phyloP scores from a whole-genome alignment of 352 stramenopile species.

The Phytophthora cryptogea region DNA sequence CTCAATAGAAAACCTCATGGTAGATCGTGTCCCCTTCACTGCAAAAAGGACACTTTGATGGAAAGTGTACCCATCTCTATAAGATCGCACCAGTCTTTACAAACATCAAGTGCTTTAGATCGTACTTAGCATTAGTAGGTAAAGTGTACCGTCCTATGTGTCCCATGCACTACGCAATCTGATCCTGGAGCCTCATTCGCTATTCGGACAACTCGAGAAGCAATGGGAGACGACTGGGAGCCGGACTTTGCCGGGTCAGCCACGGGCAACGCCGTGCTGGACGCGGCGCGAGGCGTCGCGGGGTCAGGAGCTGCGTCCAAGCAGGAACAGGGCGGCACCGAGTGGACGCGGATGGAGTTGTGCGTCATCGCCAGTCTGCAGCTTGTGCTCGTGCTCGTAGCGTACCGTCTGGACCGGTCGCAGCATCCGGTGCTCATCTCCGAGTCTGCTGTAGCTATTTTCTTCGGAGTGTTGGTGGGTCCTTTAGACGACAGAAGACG shows the following conservation, averaged over 20 bases:
- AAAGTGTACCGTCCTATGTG: background rate
- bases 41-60: background rate
- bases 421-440: conserved; percentile 73
- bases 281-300: conserved; percentile 32
- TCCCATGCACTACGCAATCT: conserved; percentile 6
- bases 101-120: conserved; percentile 3
- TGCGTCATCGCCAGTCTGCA: conserved; percentile 84
- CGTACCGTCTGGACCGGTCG: conserved; percentile 78
- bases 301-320: conserved; percentile 25
- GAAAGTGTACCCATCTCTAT: background rate
- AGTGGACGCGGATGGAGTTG: conserved; percentile 80
- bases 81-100: conserved; percentile 1
- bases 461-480: conserved; percentile 83
- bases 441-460: conserved; percentile 81
- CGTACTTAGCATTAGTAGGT: conserved; percentile 16
- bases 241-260: conserved; percentile 25
- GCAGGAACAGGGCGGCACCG: conserved; percentile 31
- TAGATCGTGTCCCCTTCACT: conserved; percentile 4
- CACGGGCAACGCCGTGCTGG: conserved; percentile 40
- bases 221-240: conserved; percentile 33
- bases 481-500: background rate
- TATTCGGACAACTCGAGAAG: conserved; percentile 6
- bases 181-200: conserved; percentile 26
- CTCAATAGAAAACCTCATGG: background rate
- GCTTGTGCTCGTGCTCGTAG: conserved; percentile 78